Evolutionary conservation across 1,284 basidiomycete species (phyloP).

Genomic region (Schizopora paradoxa): DNA sequence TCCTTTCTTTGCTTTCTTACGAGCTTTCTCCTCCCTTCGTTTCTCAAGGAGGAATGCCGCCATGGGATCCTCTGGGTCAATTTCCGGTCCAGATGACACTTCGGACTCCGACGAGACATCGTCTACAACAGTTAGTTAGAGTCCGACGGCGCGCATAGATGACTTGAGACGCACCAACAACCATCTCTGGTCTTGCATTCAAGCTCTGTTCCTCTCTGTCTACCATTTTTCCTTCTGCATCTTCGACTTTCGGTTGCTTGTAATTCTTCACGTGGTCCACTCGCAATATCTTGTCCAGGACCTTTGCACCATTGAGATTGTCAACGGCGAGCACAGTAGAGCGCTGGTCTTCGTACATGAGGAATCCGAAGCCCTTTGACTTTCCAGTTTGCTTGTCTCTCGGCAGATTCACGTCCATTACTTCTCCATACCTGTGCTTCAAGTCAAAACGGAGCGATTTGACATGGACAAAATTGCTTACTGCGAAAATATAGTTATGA

Average conservation of each 20-base stretch:
- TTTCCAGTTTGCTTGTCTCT: slow-evolving; percentile 89
- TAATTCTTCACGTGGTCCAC: slow-evolving; percentile 96
- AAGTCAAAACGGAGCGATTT: neutral
- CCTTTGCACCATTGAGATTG: slow-evolving; percentile 93
- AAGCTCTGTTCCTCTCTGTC: slow-evolving; percentile 81
- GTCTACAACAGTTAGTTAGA: slow-evolving; percentile 32
- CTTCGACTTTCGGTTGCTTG: slow-evolving; percentile 78
- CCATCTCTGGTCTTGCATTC: slow-evolving; percentile 75
- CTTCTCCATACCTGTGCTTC: slow-evolving; percentile 77
- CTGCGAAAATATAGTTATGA: slow-evolving; percentile 98
- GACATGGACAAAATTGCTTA: slow-evolving; percentile 37
- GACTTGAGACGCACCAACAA: slow-evolving; percentile 49
- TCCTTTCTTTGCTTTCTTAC: slow-evolving; percentile 53
- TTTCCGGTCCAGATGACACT: slow-evolving; percentile 59
- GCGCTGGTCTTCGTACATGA: slow-evolving; percentile 99
- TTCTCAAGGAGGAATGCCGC: slow-evolving; percentile 77
- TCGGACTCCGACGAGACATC: slow-evolving; percentile 58
- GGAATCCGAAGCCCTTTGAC: slow-evolving; percentile 87
- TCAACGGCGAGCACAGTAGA: slow-evolving; percentile 96
- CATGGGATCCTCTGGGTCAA: slow-evolving; percentile 98
- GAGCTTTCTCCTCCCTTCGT: slow-evolving; percentile 60
- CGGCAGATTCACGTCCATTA: slow-evolving; percentile 93
- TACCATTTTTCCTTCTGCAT: slow-evolving; percentile 84
- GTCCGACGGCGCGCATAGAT: neutral
- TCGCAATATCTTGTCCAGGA: slow-evolving; percentile 80